Base-by-base conservation (phyloP, 2,329 filamentous ascomycete species). In the Ophiostoma sp. region DNA sequence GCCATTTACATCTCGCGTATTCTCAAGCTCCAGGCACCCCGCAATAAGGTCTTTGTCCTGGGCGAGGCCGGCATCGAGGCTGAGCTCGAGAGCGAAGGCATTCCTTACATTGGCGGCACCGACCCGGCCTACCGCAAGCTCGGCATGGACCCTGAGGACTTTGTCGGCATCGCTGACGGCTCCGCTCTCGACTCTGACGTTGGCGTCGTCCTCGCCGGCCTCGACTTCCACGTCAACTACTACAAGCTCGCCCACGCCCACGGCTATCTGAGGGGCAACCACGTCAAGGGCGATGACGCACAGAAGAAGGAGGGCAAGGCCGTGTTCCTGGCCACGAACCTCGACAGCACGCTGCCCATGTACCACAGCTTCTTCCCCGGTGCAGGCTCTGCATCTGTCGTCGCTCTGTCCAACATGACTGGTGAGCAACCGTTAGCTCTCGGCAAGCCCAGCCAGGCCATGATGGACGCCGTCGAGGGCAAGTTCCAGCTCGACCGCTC, bases 391-490 rank as follows among this genome's bases (percentile, higher is more conserved):
- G 91, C 93, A 76, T 57, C 75, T 3, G 91, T 91, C 69, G 90
- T 93, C 33, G 93, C 94, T 1, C 83, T 99, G 74, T 86, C 91
- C 71, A 92, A 92, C 80, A 93, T 93, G 86, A 85, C 88, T 3
- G 86, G 86, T 22, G 83, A 89, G 80, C 86, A 92, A 78, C 95
- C 96, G 0, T 83, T 94, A 42, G 90, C 93, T 2, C 84, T 98
- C 55, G 96, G 96, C 0, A 99, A 99, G 84, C 96, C 96, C 2
- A 97, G 94, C 80, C 94, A 97, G 84, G 95, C 95, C 3, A 99
- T 99, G 96, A 97, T 99, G 95, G 95, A 98, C 81, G 94, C 96
- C 2, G 92, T 99, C 73, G 95, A 98, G 85, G 95, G 95, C 74
- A 97, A 97, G 82, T 98, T 98, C 82, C 87, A 92, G 77, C 92